Evolutionary conservation across 306 rosid species (phyloP).

Genomic region (Vigna mungo): DNA sequence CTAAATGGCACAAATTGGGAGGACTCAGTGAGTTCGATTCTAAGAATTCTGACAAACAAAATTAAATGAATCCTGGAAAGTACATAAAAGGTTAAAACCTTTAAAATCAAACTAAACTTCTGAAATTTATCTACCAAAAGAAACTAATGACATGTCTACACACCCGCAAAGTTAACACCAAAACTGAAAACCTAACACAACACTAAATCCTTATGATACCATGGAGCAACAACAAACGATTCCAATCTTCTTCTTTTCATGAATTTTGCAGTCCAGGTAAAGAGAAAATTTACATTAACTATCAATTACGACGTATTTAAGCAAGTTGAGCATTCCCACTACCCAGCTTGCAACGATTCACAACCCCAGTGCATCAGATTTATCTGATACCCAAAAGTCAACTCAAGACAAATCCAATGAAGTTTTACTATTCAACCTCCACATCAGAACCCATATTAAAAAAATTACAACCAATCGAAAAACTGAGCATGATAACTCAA

Average conservation of each 20-base stretch:
- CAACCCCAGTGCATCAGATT: slow-evolving; percentile 1
- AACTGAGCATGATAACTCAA: neutral
- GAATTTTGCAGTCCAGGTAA: slow-evolving; percentile 5
- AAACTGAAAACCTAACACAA: slow-evolving; percentile 31
- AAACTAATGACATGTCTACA: slow-evolving; percentile 17
- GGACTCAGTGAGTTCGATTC: slow-evolving; percentile 28
- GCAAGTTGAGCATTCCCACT: slow-evolving; percentile 40
- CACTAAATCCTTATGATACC: slow-evolving; percentile 9
- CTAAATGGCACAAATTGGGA: slow-evolving; percentile 7
- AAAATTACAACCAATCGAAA: neutral
- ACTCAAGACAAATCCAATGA: slow-evolving; percentile 33
- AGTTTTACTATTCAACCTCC: slow-evolving; percentile 26
- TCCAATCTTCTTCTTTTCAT: neutral
- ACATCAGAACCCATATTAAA: slow-evolving; percentile 8
- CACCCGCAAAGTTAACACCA: slow-evolving; percentile 14
- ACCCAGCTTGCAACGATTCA: slow-evolving; percentile 36
- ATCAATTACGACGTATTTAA: slow-evolving; percentile 29
- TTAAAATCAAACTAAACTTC: slow-evolving; percentile 19
- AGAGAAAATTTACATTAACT: slow-evolving; percentile 24
- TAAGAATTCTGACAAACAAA: slow-evolving; percentile 27
- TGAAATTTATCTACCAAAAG: neutral
- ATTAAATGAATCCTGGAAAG: neutral
- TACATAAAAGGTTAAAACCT: slow-evolving; percentile 4
- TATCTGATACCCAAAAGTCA: slow-evolving; percentile 35
- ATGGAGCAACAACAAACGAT: slow-evolving; percentile 17